A percentile compares a stretch with the other conserved stretches of the same genome.
These are phyloP conservation scores for Galeopsis tetrahit DNA, from an alignment of 257 asterid species.

Conservation along the genomic window DNA sequence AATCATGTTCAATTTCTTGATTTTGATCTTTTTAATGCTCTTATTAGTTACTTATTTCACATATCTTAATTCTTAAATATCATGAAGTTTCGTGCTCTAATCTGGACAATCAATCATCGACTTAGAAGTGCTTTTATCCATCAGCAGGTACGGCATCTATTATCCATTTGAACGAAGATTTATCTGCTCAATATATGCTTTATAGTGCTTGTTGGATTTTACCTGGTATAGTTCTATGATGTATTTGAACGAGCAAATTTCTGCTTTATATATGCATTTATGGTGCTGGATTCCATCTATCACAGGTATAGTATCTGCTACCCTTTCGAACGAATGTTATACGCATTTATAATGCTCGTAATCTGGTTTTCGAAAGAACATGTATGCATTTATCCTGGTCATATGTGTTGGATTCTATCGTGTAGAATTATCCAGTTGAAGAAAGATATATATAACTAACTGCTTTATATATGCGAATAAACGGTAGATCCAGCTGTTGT, in stretches of 20 bases:
- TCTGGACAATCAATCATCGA: not conserved
- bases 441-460: not conserved
- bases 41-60: not conserved
- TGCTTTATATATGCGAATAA: not conserved
- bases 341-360: too few relatives aligned
- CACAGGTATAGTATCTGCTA: not conserved
- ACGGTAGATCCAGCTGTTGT: not conserved
- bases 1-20: constrained; percentile 24
- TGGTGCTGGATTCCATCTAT: too few relatives aligned
- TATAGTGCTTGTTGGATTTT: not conserved
- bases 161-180: not conserved
- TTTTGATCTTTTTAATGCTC: constrained; percentile 20
- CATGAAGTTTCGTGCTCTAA: not conserved
- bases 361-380: too few relatives aligned
- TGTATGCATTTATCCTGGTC: too few relatives aligned
- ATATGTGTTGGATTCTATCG: too few relatives aligned
- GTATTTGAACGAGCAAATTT: not conserved
- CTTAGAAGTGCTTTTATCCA: too few relatives aligned
- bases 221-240: too few relatives aligned
- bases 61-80: not conserved
- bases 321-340: too few relatives aligned
- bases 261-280: not conserved
- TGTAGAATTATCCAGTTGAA: not conserved
- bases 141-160: not conserved
- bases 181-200: too few relatives aligned